These are phyloP conservation scores for Aspergillus olivimuriae DNA, from an alignment of 495 filamentous ascomycete species.

Conservation along the genomic window DNA sequence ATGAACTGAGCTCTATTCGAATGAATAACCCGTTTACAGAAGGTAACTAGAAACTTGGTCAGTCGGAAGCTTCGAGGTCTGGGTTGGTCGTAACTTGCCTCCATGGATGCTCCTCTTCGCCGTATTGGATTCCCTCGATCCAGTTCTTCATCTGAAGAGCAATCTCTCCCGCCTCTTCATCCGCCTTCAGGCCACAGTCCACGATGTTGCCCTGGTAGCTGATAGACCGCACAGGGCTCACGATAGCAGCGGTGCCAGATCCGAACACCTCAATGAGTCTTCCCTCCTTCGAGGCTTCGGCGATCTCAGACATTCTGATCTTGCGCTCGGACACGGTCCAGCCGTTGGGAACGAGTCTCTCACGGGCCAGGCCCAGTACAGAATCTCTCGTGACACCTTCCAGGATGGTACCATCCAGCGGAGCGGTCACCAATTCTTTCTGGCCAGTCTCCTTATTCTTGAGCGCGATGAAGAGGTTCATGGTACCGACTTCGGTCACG, in stretches of 20 bases:
- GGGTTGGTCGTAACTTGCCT: slow-evolving; percentile 42
- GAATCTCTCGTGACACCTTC: slow-evolving; percentile 91
- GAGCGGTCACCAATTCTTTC: slow-evolving; percentile 86
- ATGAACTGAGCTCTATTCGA: background rate
- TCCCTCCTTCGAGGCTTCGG: slow-evolving; percentile 74
- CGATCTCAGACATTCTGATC: slow-evolving; percentile 78
- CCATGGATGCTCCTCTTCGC: slow-evolving; percentile 84
- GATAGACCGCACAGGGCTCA: slow-evolving; percentile 75
- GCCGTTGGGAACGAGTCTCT: slow-evolving; percentile 75
- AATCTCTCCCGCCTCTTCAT: slow-evolving; percentile 81
- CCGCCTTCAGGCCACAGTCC: slow-evolving; percentile 67
- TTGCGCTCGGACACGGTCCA: slow-evolving; percentile 86
- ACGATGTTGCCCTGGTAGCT: slow-evolving; percentile 75
- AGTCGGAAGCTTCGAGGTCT: slow-evolving; percentile 6
- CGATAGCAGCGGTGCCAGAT: slow-evolving; percentile 74
- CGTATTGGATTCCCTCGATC: slow-evolving; percentile 94
- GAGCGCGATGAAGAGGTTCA: slow-evolving; percentile 90
- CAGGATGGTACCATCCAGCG: slow-evolving; percentile 94
- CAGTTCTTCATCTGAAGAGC: slow-evolving; percentile 83
- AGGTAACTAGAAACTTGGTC: slow-evolving; percentile 20
- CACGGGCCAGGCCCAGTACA: slow-evolving; percentile 73
- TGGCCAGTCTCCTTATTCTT: slow-evolving; percentile 75
- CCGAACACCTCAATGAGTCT: slow-evolving; percentile 89
- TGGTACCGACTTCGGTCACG: slow-evolving; percentile 94
- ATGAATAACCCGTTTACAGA: slow-evolving; percentile 14